A percentile compares a stretch with the other conserved stretches of the same genome.
These are phyloP conservation scores for Starmerella davenportii DNA, from an alignment of 805 yeast genomes.

Conservation along the genomic window DNA sequence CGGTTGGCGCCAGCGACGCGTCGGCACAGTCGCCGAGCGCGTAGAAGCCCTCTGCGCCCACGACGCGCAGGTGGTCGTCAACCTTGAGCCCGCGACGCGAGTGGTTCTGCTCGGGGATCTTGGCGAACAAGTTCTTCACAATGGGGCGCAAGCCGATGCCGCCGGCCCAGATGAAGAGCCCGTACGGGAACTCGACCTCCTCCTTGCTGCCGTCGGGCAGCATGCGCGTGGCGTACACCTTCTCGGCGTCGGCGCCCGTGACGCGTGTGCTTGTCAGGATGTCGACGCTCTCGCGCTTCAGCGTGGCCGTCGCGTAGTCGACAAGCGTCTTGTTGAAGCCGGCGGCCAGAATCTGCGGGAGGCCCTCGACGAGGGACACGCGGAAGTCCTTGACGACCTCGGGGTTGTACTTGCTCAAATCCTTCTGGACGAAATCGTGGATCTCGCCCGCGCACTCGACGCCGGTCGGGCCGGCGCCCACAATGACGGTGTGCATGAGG, in stretches of 20 bases:
- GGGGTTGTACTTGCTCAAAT: conserved; percentile 76
- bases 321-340: conserved; percentile 27
- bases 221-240: conserved; percentile 53
- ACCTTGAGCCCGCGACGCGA: conserved; percentile 79
- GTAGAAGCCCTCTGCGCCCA: conserved; percentile 67
- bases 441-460: conserved; percentile 94
- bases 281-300: conserved; percentile 49
- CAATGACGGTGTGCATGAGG: conserved; percentile 72
- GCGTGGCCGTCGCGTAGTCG: conserved; percentile 61
- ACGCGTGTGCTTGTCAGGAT: conserved; percentile 76
- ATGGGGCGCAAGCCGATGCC: conserved; percentile 83
- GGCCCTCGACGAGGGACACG: conserved; percentile 75
- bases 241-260: conserved; percentile 56
- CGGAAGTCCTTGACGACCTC: conserved; percentile 62
- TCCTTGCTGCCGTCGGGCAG: conserved; percentile 48
- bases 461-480: conserved; percentile 99
- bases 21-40: conserved; percentile 90
- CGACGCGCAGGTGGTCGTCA: conserved; percentile 62
- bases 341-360: conserved; percentile 62
- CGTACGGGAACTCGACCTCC: conserved; percentile 58
- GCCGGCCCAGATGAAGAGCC: conserved; percentile 91
- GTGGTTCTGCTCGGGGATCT: conserved; percentile 46
- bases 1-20: conserved; percentile 85
- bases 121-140: conserved; percentile 43
- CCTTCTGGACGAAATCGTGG: conserved; percentile 87